These are phyloP conservation scores for Heliocybe sulcata DNA, from an alignment of 1,284 basidiomycete genomes.

Conservation along the genomic window DNA sequence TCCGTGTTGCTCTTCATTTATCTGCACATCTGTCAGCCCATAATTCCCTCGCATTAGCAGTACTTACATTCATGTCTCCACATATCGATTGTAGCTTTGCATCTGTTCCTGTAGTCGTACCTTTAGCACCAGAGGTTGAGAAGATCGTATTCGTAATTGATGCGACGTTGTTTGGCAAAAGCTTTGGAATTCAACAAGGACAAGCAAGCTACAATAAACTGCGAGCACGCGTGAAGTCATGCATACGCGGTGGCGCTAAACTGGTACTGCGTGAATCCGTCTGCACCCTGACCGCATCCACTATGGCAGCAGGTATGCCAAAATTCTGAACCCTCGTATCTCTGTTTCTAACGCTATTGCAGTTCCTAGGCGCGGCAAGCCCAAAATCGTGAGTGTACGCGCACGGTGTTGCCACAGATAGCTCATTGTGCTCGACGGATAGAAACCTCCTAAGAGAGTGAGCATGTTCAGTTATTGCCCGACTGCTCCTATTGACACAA, in stretches of 20 bases:
- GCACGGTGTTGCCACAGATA: background rate
- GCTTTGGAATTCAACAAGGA: constrained; percentile 24
- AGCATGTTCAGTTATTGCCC: constrained; percentile 2
- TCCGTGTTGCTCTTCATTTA: background rate
- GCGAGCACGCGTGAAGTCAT: background rate
- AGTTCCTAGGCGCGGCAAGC: constrained; percentile 3
- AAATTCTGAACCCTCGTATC: background rate
- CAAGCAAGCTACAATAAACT: constrained; percentile 16
- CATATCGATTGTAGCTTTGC: background rate
- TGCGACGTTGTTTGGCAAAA: constrained; percentile 23
- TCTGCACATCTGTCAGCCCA: background rate
- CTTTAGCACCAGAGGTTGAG: background rate
- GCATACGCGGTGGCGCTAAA: too few species aligned
- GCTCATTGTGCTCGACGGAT: background rate
- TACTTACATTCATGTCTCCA: background rate
- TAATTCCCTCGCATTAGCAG: background rate
- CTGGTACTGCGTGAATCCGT: background rate
- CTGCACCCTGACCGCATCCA: background rate
- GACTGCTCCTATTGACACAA: constrained; percentile 4
- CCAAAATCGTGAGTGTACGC: constrained; percentile 34
- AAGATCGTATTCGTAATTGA: background rate
- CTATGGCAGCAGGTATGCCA: background rate
- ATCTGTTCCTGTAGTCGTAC: background rate
- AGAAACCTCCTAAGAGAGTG: constrained; percentile 56
- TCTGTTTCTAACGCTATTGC: background rate